Conservation (phyloP, 2,329 filamentous ascomycete genomes). For the Penicillium olsonii region DNA sequence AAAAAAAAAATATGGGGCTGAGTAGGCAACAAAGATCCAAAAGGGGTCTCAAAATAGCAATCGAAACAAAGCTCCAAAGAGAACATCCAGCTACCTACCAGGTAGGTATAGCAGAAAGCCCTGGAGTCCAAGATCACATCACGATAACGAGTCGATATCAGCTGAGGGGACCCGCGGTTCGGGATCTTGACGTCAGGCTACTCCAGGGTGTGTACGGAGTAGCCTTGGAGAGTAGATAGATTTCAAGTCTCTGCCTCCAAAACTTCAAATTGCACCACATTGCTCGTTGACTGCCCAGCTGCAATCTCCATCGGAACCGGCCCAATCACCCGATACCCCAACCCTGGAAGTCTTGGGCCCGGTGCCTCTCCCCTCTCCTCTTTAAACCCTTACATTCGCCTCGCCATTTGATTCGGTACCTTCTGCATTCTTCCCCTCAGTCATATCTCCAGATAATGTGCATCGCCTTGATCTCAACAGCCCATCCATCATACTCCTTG, state of each 20-base stretch:
- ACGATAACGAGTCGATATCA: conserved; percentile 10
- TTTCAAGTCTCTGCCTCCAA: not conserved
- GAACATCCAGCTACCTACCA: too few relatives aligned
- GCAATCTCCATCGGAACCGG: conserved; percentile 11
- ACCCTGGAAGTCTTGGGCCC: conserved; percentile 10
- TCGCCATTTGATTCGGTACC: not conserved
- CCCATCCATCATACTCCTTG: conserved; percentile 72
- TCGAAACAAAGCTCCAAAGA: not conserved
- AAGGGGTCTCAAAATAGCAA: not conserved
- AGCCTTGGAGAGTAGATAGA: too few relatives aligned
- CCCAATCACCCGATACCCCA: conserved; percentile 20
- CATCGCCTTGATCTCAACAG: conserved; percentile 73
- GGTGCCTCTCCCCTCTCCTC: not conserved
- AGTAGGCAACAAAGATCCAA: conserved; percentile 8
- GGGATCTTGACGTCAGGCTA: conserved; percentile 24
- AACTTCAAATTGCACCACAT: not conserved
- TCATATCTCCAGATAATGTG: conserved; percentile 59
- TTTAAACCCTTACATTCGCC: not conserved
- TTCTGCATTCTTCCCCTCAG: not conserved
- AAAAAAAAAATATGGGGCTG: conserved; percentile 4
- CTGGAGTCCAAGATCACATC: not conserved
- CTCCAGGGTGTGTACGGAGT: too few relatives aligned
- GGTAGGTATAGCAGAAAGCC: not conserved
- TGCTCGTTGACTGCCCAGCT: not conserved
- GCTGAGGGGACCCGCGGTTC: conserved; percentile 16